Conservation (phyloP, 495 filamentous ascomycete species). For the Neurospora tetraspora region DNA sequence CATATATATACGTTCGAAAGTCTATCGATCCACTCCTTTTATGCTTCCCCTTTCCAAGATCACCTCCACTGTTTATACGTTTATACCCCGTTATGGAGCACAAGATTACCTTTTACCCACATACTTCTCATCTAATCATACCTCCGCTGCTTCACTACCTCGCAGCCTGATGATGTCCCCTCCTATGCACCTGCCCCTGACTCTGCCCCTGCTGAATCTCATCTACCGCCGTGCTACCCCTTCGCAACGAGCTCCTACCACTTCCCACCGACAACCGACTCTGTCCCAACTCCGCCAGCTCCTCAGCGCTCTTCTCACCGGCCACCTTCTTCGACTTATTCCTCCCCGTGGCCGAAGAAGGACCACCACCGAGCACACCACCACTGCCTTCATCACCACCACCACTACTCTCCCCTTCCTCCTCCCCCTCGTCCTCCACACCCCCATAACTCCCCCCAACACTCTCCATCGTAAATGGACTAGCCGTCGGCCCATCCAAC, state of each 20-base stretch:
- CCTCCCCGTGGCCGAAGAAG: background rate
- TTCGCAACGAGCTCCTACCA: background rate
- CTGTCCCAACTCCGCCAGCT: slow-evolving; percentile 28
- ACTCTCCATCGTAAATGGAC: slow-evolving; percentile 77
- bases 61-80: background rate
- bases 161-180: background rate
- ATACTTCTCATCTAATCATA: background rate
- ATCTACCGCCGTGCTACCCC: slow-evolving; percentile 3
- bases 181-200: background rate
- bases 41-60: background rate
- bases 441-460: slow-evolving; percentile 59
- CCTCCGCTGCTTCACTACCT: background rate
- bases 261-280: slow-evolving; percentile 1
- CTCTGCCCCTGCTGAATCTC: background rate
- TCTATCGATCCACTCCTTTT: background rate
- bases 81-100: background rate
- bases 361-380: background rate
- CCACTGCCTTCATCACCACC: slow-evolving; percentile 2
- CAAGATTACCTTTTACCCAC: background rate
- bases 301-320: slow-evolving; percentile 17
- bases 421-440: background rate
- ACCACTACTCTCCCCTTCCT: background rate
- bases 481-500: slow-evolving; percentile 74
- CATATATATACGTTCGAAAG: too few relatives aligned
- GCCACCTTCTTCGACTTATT: background rate